Evolutionary conservation across 306 rosid genomes (phyloP).

Genomic region (Prinsepia uniflora): DNA sequence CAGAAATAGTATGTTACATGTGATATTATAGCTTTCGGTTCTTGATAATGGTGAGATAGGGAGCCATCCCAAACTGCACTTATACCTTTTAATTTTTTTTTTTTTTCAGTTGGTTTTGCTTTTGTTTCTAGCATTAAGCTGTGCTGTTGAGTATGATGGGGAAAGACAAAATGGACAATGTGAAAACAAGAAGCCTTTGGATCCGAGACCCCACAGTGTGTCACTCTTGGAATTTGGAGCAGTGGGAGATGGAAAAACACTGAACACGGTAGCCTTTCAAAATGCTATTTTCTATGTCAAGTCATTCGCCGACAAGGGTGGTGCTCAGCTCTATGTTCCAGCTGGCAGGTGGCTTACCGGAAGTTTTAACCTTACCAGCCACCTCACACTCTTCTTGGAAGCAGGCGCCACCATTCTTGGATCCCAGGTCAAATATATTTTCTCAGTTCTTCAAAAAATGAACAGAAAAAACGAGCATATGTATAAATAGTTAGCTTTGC

Average conservation of each 20-base stretch:
- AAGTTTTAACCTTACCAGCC: conserved; percentile 67
- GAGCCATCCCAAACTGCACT: conserved; percentile 9
- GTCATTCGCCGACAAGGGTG: conserved; percentile 74
- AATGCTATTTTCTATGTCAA: conserved; percentile 65
- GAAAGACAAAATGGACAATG: conserved; percentile 31
- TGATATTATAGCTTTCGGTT: no score
- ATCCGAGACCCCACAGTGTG: conserved; percentile 61
- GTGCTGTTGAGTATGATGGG: conserved; percentile 19
- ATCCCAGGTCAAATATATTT: conserved; percentile 39
- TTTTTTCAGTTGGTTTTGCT: conserved; percentile 33
- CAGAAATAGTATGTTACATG: background rate
- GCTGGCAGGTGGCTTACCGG: conserved; percentile 64
- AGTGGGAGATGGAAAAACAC: conserved; percentile 66
- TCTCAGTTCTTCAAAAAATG: no score
- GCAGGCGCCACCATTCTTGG: conserved; percentile 56
- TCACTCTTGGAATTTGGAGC: conserved; percentile 67
- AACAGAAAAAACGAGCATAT: no score
- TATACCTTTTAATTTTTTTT: background rate
- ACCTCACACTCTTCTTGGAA: conserved; percentile 68
- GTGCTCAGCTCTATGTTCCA: conserved; percentile 67
- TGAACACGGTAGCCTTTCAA: conserved; percentile 62
- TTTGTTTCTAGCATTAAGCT: conserved; percentile 34
- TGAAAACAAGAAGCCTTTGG: conserved; percentile 16
- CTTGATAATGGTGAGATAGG: background rate
- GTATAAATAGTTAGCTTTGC: background rate